Conservation (phyloP, 2,329 filamentous ascomycete species). For the Xylariaceae sp. region DNA sequence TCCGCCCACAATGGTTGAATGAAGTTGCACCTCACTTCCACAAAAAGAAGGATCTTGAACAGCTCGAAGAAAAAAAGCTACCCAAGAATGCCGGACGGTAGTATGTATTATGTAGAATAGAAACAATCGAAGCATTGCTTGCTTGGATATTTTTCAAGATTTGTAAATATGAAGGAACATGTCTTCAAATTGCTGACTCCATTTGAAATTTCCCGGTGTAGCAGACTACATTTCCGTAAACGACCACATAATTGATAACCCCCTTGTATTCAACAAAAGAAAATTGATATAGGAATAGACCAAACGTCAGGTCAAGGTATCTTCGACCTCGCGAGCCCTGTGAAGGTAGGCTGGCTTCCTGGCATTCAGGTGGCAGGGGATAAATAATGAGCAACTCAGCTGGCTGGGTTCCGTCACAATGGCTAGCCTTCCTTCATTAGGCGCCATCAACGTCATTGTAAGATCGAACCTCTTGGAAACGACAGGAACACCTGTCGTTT, state of each 20-base stretch:
- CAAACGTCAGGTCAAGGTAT: too few species aligned
- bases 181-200: neutral
- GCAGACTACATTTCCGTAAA: neutral
- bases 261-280: too few species aligned
- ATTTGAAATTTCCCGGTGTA: neutral
- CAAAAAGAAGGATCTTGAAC: slow-evolving; percentile 88
- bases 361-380: too few species aligned
- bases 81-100: slow-evolving; percentile 54
- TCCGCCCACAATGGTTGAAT: slow-evolving; percentile 83
- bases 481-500: neutral
- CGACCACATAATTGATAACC: neutral
- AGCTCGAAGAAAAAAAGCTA: slow-evolving; percentile 79
- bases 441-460: neutral
- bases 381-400: too few species aligned
- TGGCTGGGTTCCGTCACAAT: neutral
- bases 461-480: neutral
- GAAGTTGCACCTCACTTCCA: slow-evolving; percentile 95
- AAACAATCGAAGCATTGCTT: neutral
- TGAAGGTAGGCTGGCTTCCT: too few species aligned
- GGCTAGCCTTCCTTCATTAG: slow-evolving; percentile 9
- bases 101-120: neutral
- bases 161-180: too few species aligned
- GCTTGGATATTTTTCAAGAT: too few species aligned
- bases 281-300: too few species aligned
- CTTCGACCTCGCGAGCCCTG: too few species aligned